A percentile compares a stretch with the other conserved stretches of the same genome.
Conservation (phyloP, 129 eudicot genomes). For the Oenanthe sinensis region DNA sequence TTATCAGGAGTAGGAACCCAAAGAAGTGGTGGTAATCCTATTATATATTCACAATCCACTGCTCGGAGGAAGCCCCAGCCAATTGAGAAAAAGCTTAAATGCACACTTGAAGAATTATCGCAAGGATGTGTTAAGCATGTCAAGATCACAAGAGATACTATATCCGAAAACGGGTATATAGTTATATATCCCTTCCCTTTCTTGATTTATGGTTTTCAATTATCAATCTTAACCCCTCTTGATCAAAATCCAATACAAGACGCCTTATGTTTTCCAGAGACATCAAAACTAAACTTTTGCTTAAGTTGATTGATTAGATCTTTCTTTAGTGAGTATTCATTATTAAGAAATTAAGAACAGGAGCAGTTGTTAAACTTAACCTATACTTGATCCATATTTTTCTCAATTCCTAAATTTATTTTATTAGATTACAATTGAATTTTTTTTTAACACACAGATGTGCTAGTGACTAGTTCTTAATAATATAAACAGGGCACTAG, state of each 20-base stretch:
- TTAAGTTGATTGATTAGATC: no score
- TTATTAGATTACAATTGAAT: not conserved
- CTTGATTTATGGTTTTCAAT: not conserved
- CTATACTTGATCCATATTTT: not conserved
- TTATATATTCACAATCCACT: slow-evolving; percentile 41
- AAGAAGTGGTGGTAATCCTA: slow-evolving; percentile 29
- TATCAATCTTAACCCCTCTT: not conserved
- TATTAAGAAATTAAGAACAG: not conserved
- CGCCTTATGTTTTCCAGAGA: not conserved
- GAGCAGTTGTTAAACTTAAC: not conserved
- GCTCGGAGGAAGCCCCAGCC: slow-evolving; percentile 34
- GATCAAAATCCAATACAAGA: not conserved
- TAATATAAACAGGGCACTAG: not conserved
- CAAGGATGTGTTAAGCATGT: slow-evolving; percentile 44
- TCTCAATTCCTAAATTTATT: not conserved
- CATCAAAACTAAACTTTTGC: not conserved
- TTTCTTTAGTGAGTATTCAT: not conserved
- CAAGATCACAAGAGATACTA: slow-evolving; percentile 40
- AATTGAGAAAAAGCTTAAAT: slow-evolving; percentile 38
- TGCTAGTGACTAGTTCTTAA: not conserved
- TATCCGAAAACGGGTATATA: slow-evolving; percentile 40
- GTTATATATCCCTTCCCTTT: not conserved
- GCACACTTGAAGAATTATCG: slow-evolving; percentile 61
- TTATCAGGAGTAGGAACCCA: slow-evolving; percentile 13
- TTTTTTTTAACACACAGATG: not conserved